Conservation (phyloP, 345 rosid species). For the Eutrema heterophyllum region DNA sequence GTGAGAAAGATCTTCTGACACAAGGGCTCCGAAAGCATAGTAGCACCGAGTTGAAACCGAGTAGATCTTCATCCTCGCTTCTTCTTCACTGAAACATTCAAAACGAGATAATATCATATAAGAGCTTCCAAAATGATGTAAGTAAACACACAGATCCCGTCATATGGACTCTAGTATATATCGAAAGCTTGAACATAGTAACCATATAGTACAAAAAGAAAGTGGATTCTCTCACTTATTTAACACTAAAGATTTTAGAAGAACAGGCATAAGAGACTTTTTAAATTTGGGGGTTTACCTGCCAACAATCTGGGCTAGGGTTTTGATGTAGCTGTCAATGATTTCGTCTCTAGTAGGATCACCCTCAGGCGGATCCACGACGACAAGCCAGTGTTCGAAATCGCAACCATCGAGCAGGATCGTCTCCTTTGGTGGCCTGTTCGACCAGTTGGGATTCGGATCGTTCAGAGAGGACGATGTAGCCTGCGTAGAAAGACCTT, state of each 20-base stretch:
- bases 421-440: slow-evolving; percentile 88
- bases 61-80: slow-evolving; percentile 83
- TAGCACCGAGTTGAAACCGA: slow-evolving; percentile 77
- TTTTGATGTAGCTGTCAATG: slow-evolving; percentile 68
- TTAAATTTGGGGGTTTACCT: slow-evolving; percentile 39
- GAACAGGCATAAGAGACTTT: background rate
- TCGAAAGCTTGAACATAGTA: background rate
- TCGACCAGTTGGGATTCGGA: slow-evolving; percentile 81
- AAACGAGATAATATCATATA: background rate
- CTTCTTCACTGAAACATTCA: slow-evolving; percentile 55
- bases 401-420: slow-evolving; percentile 91
- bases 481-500: slow-evolving; percentile 42
- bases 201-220: background rate
- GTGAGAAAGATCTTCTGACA: slow-evolving; percentile 58
- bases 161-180: background rate
- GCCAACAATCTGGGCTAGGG: slow-evolving; percentile 63
- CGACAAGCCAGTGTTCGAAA: slow-evolving; percentile 94
- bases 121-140: background rate
- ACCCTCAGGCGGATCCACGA: slow-evolving; percentile 63
- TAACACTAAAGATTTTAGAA: background rate
- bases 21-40: slow-evolving; percentile 88
- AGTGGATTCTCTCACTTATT: background rate
- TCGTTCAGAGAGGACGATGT: slow-evolving; percentile 68
- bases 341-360: slow-evolving; percentile 82
- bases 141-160: background rate